Evolutionary conservation across 129 eudicot genomes (phyloP).

Genomic region (Flaveria brownii): DNA sequence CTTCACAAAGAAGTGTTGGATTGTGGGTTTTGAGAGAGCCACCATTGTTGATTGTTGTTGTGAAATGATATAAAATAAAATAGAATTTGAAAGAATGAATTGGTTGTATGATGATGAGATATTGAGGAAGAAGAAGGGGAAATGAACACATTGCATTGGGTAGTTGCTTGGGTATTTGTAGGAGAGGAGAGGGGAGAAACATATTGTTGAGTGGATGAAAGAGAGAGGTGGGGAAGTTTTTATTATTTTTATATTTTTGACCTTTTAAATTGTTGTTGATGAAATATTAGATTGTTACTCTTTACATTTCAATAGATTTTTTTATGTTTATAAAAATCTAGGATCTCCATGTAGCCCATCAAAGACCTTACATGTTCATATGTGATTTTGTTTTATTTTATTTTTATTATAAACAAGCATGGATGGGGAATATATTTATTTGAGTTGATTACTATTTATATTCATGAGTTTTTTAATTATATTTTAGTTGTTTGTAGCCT

Average conservation of each 20-base stretch:
- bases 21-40: constrained; percentile 50
- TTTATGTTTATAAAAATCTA: constrained; percentile 5
- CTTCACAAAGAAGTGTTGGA: constrained; percentile 43
- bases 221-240: constrained; percentile 9
- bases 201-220: constrained; percentile 8
- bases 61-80: background rate
- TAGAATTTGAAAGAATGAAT: background rate
- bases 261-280: constrained; percentile 1
- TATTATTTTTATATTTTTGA: background rate
- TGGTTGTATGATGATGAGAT: background rate
- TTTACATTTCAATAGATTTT: no score
- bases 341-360: constrained; percentile 20
- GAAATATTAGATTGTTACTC: background rate
- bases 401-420: background rate
- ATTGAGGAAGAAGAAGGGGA: constrained; percentile 22
- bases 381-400: background rate
- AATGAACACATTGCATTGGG: constrained; percentile 20
- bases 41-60: constrained; percentile 48
- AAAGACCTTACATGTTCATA: constrained; percentile 6
- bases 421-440: background rate
- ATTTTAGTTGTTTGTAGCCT: no score
- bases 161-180: constrained; percentile 35
- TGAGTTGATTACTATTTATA: no score
- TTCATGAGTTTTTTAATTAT: background rate
- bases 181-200: constrained; percentile 24